These are phyloP conservation scores for Rutstroemia sp. DNA, from an alignment of 2,329 filamentous ascomycete species.

Conservation along the genomic window DNA sequence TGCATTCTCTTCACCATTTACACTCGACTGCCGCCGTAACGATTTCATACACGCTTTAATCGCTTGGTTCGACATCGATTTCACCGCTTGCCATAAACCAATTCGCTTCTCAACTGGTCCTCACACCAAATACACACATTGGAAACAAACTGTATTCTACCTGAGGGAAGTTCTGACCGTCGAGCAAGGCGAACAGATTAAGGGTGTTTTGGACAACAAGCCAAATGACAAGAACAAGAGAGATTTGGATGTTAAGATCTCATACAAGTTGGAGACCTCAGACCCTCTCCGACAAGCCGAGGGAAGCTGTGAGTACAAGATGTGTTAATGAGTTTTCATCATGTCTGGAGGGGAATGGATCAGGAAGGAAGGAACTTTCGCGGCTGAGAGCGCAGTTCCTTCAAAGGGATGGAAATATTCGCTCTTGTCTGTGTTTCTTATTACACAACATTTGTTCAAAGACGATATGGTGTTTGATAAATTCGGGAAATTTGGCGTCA, in stretches of 20 bases:
- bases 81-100: slow-evolving; percentile 95
- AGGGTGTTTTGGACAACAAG: slow-evolving; percentile 68
- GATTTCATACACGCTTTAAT: slow-evolving; percentile 97
- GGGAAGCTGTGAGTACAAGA: slow-evolving; percentile 74
- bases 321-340: slow-evolving; percentile 44
- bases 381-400: slow-evolving; percentile 30
- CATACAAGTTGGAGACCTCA: slow-evolving; percentile 71
- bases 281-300: slow-evolving; percentile 62
- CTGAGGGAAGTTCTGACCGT: slow-evolving; percentile 88
- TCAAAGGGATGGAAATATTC: not conserved
- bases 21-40: slow-evolving; percentile 69
- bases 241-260: slow-evolving; percentile 85
- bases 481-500: no score
- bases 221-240: slow-evolving; percentile 92
- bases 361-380: slow-evolving; percentile 20
- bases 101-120: slow-evolving; percentile 95
- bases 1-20: slow-evolving; percentile 73
- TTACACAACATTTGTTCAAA: not conserved
- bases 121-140: slow-evolving; percentile 98
- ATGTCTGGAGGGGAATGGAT: not conserved
- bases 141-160: slow-evolving; percentile 99
- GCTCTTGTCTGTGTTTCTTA: not conserved
- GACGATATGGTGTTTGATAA: no score
- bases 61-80: slow-evolving; percentile 99
- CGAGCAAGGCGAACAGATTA: slow-evolving; percentile 74